phyloP scores from a whole-genome alignment of 1,139 yeast genomes.

The Diutina mesorugosa region DNA sequence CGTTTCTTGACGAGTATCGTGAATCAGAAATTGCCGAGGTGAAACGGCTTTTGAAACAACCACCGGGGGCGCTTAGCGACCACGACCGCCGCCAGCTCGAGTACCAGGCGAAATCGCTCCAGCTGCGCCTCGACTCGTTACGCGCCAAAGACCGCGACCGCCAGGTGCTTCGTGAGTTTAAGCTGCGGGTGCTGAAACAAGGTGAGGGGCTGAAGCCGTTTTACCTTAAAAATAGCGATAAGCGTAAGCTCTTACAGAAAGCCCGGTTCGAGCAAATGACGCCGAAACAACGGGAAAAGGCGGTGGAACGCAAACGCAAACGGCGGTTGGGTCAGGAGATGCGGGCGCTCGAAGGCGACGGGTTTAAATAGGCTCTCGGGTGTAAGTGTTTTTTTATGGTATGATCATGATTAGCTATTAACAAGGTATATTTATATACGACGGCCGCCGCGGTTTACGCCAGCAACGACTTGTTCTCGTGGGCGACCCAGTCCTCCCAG shows the following conservation, averaged over 20 bases:
- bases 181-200: constrained; percentile 31
- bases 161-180: constrained; percentile 42
- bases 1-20: constrained; percentile 78
- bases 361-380: background rate
- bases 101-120: constrained; percentile 43
- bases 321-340: constrained; percentile 87
- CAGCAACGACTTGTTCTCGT: constrained; percentile 15
- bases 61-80: constrained; percentile 33
- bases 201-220: constrained; percentile 39
- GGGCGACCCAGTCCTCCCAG: constrained; percentile 70
- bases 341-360: constrained; percentile 52
- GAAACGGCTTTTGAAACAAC: constrained; percentile 40
- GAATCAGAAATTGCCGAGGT: constrained; percentile 55
- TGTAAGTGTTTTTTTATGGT: background rate
- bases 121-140: constrained; percentile 66
- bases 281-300: constrained; percentile 71
- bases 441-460: background rate
- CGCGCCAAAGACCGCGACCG: constrained; percentile 66
- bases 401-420: constrained; percentile 1
- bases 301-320: constrained; percentile 88
- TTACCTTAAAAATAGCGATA: constrained; percentile 69
- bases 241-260: constrained; percentile 73
- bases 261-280: constrained; percentile 84
- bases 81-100: constrained; percentile 43
- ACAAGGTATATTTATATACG: background rate